Percentiles rank a stretch among this genome's conserved stretches.
phyloP scores from a whole-genome alignment of 75 land plant genomes.

The Pseudotsuga menziesii region DNA sequence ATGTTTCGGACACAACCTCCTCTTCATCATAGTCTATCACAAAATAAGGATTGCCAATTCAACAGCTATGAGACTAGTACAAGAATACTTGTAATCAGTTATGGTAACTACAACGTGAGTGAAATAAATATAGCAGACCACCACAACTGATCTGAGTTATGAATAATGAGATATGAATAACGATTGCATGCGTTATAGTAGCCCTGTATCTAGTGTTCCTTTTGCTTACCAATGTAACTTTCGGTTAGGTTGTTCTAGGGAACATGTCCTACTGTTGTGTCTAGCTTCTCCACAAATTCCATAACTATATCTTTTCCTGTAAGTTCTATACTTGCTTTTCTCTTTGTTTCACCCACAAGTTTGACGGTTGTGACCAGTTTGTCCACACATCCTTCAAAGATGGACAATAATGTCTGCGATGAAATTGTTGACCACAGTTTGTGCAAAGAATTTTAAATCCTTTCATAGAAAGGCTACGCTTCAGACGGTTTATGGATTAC shows the following conservation, averaged over 20 bases:
- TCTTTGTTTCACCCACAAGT: constrained; percentile 23
- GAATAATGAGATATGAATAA: no score
- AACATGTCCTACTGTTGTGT: constrained; percentile 49
- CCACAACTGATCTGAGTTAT: no score
- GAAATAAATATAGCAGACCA: no score
- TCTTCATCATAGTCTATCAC: no score
- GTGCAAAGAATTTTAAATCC: constrained; percentile 63
- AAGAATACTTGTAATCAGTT: no score
- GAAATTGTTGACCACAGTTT: constrained; percentile 67
- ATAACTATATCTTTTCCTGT: constrained; percentile 15
- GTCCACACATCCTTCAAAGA: constrained; percentile 29
- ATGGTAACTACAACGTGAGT: no score
- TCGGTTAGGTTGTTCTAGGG: constrained; percentile 7
- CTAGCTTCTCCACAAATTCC: constrained; percentile 30
- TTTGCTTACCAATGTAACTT: neutral
- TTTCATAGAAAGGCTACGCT: constrained; percentile 81
- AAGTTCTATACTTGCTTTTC: neutral
- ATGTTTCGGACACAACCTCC: no score
- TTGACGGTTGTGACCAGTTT: constrained; percentile 54
- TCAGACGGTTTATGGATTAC: constrained; percentile 75
- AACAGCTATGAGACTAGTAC: no score
- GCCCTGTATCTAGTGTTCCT: no score
- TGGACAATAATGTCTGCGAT: constrained; percentile 60
- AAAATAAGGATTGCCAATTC: no score
- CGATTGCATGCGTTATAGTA: no score